Percentiles rank a stretch among this genome's conserved stretches.
Evolutionary conservation across 2,329 filamentous ascomycete species (phyloP).

Genomic region (Fusarium sororula): DNA sequence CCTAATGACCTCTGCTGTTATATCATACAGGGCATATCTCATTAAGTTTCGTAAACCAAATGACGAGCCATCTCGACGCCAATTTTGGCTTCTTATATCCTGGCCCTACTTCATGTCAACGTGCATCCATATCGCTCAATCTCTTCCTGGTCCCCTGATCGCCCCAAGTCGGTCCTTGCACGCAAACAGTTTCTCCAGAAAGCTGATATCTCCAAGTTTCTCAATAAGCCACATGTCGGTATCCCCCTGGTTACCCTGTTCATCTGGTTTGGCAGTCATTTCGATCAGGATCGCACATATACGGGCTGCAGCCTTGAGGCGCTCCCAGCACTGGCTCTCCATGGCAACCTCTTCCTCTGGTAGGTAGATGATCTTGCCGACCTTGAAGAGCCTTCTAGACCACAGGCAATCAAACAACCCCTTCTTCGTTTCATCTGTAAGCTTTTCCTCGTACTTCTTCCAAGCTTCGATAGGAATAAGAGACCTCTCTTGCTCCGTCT

Average conservation of each 20-base stretch:
- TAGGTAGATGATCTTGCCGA: constrained; percentile 41
- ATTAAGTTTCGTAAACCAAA: not conserved
- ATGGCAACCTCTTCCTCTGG: constrained; percentile 43
- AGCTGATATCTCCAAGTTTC: constrained; percentile 40
- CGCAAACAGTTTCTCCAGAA: constrained; percentile 29
- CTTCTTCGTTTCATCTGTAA: constrained; percentile 23
- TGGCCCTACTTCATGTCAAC: not conserved
- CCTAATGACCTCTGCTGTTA: not conserved
- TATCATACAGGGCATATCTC: constrained; percentile 1
- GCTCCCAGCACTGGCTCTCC: constrained; percentile 35
- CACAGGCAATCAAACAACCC: constrained; percentile 23
- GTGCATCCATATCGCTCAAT: not conserved
- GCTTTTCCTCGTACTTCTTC: constrained; percentile 36
- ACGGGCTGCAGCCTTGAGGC: constrained; percentile 39
- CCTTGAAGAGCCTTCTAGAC: constrained; percentile 30
- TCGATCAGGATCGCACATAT: constrained; percentile 43
- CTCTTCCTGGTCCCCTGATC: not conserved
- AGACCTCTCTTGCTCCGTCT: constrained; percentile 13
- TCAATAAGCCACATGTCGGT: constrained; percentile 38
- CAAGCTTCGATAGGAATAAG: constrained; percentile 35
- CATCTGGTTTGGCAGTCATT: constrained; percentile 31
- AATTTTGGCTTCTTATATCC: not conserved
- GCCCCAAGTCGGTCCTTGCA: constrained; percentile 4
- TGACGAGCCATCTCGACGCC: not conserved
- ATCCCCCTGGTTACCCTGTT: constrained; percentile 20